Evolutionary conservation across 1,284 basidiomycete species (phyloP).

Genomic region (Xerocomus amazonicus): DNA sequence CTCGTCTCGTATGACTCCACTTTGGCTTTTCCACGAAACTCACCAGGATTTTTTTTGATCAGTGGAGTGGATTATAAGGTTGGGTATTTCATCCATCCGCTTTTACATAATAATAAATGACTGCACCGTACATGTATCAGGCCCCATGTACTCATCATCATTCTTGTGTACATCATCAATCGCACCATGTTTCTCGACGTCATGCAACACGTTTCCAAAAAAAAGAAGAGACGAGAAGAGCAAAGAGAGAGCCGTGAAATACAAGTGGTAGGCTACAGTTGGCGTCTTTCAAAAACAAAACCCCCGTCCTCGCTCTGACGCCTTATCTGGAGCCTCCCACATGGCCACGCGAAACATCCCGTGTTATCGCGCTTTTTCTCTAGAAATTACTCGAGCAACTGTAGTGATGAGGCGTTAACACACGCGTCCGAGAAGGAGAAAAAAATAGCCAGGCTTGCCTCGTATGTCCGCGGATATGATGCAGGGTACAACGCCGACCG

Average conservation of each 20-base stretch:
- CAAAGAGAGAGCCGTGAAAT: conserved; percentile 6
- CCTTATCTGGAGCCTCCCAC: neutral
- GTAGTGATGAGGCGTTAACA: neutral
- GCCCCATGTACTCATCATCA: no score
- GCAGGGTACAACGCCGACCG: neutral
- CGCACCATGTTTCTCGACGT: no score
- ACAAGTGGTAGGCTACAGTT: conserved; percentile 3
- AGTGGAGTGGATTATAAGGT: neutral
- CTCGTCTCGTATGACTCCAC: neutral
- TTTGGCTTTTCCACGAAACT: neutral
- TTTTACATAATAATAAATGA: no score
- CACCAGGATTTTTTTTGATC: neutral
- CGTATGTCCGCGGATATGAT: conserved; percentile 21
- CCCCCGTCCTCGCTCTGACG: neutral
- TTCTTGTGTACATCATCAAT: no score
- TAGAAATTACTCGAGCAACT: no score
- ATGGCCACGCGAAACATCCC: neutral
- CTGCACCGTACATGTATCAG: conserved; percentile 21
- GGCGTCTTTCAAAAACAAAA: neutral
- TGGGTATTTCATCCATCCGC: neutral
- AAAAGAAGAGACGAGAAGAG: neutral
- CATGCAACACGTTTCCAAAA: neutral
- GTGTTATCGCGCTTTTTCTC: neutral
- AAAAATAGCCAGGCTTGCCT: conserved; percentile 1
- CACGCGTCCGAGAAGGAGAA: neutral